phyloP scores from a whole-genome alignment of 2,329 filamentous ascomycete species.

The Microsporum audouinii region DNA sequence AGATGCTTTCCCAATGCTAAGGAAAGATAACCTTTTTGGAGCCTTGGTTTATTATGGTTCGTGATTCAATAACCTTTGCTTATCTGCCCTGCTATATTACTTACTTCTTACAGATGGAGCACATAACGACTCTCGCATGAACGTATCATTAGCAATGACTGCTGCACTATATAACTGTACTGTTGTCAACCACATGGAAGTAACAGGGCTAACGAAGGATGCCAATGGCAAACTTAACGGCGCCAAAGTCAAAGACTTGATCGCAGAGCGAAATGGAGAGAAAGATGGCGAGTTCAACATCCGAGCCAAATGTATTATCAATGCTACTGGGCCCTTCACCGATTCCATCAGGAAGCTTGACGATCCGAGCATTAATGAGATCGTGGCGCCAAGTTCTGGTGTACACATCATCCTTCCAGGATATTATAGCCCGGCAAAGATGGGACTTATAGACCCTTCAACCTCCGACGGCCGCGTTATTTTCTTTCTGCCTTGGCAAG shows the following conservation, averaged over 20 bases:
- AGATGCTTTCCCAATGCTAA: slow-evolving; percentile 81
- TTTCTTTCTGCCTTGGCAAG: slow-evolving; percentile 89
- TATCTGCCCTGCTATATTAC: not conserved
- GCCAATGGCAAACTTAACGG: slow-evolving; percentile 60
- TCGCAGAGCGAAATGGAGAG: slow-evolving; percentile 54
- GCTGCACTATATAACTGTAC: slow-evolving; percentile 78
- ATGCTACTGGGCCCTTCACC: slow-evolving; percentile 79
- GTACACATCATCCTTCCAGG: slow-evolving; percentile 79
- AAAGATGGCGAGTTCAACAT: slow-evolving; percentile 55
- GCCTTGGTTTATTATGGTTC: slow-evolving; percentile 74
- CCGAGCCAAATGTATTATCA: slow-evolving; percentile 70
- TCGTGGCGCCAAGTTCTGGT: slow-evolving; percentile 74
- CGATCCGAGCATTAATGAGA: slow-evolving; percentile 58
- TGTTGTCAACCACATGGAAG: slow-evolving; percentile 72
- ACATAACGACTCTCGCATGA: slow-evolving; percentile 89
- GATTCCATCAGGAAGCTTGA: slow-evolving; percentile 81
- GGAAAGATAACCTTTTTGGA: slow-evolving; percentile 64
- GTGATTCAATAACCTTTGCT: slow-evolving; percentile 8
- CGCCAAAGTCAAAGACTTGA: slow-evolving; percentile 59
- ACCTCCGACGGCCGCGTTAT: slow-evolving; percentile 84
- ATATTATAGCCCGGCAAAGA: slow-evolving; percentile 73
- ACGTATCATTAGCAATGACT: slow-evolving; percentile 77
- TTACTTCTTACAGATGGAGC: slow-evolving; percentile 54
- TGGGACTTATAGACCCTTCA: slow-evolving; percentile 77
- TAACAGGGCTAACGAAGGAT: slow-evolving; percentile 65